Evolutionary conservation across 345 rosid species (phyloP), one percentile per base, ranked within the genome.

Genomic region (Populus pruinosa): DNA sequence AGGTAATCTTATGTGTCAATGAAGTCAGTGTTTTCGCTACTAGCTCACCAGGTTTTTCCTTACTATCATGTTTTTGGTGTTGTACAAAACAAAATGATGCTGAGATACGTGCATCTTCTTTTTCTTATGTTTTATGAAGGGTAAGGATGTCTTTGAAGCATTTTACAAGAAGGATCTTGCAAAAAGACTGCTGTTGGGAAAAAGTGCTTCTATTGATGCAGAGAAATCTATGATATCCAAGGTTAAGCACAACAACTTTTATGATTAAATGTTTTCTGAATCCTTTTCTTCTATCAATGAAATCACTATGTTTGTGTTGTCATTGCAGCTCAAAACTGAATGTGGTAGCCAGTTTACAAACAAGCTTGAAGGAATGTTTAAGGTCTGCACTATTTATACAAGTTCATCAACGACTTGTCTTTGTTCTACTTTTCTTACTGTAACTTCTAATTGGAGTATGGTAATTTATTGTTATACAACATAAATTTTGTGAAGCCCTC

Each of bases 171-270:
- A 96, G 87, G 98, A 93, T 88, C 98, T 96, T 79, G 98, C 99
- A 1, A 96, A 96, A 89, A 87, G 99, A 81, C 88, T 96, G 44
- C 84, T 96, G 49, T 83, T 96, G 86, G 97, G 98, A 36, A 96
- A 96, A 86, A 96, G 99, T 83, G 99, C 99, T 81, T 96, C 98
- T 47, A 93, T 96, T 83, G 99, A 96, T 77, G 97, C 98, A 0
- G 99, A 96, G 89, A 96, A 96, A 82, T 96, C 99, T 74, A 96
- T 96, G 99, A 96, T 96, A 81, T 92, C 99, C 49, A 96, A 96
- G 97, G 97, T 93, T 77, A 36, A 77, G 59, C 23, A 53, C 41
- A 6, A 12, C 31, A 13, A 29, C 5, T 71, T 66, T 56, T 62
- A 2, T 2, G 3, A 38, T 9, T 36, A 23, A 11, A 59, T 59